Base-by-base conservation (phyloP, 164 flowering plant species). In the Tinospora cordifolia region DNA sequence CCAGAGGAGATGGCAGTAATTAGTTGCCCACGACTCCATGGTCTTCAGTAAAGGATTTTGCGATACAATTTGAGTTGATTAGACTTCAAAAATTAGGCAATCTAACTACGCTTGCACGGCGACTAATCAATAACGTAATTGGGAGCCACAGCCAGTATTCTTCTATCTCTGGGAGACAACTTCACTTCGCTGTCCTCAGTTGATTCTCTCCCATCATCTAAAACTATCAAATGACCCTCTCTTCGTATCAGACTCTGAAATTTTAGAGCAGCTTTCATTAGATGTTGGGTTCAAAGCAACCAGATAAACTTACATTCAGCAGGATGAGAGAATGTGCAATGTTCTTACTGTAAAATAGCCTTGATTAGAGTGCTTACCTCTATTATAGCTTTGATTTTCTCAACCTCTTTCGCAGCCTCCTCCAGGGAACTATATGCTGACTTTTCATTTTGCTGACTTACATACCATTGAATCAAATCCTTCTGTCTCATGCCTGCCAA, bases 401-500 rank as follows among this genome's bases (percentile, higher is more conserved):
- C 72, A 57, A 88, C 77, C 75, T 90, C 99, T 66, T 75, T 74
- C 3, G 76, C 83, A 17, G 84, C 92, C 79, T 90, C 97, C 63
- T 87, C 91, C 72, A 75, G 71, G 47, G 89, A 81, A 78, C 79
- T 82, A 81, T 89, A 92, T 60, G 72, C 81, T 60, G 86, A 82
- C 75, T 85, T 86, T 75, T 88, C 83, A 75, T 91, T 84, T 82
- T 89, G 97, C 79, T 85, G 90, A 65, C 71, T 75, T n/a, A 90
- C 81, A 62, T 92, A 92, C 97, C 93, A 92, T 62, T 81, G 77
- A 62, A 92, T 94, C 77, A 94, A 80, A 72, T 94, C 99, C 60
- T 79, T 80, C 79, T 94, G 99, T 79, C 89, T 87, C 93, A 92
- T 90, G 66, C 99, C 99, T 74, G 90, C 88, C 75, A 94, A 76